Evolutionary conservation across 169 alveolate genomes (phyloP), one percentile per base, ranked within the genome.

Genomic region (Amoebophrya sp.): DNA sequence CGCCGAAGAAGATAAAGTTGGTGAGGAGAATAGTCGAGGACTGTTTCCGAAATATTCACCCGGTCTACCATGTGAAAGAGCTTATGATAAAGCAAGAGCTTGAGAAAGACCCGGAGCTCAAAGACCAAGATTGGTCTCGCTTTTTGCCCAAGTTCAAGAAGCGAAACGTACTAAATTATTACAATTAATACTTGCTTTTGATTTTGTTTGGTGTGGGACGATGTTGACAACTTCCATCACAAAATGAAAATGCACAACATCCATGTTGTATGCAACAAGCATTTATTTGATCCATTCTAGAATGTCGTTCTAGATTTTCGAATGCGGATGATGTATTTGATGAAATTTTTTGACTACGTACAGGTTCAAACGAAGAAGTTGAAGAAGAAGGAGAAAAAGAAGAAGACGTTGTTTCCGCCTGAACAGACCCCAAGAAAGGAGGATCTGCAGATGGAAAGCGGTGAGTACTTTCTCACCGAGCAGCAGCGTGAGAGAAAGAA

Each of bases 11-110:
- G 54, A 38, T 36, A 18, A 23, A 12, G 41, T 83, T 94, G 96
- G 95, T 90, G 78, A 95, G 96, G 34, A 96, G 99, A 93, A 97
- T 99, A 76, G 98, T 99, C 34, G 97, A 98, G 90, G 99, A 99
- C 94, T 98, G 99, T 91, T 98, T 99, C 99, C 95, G 96, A 91
- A 99, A 99, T 94, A 95, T 98, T 47, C 99, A 99, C 95, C 99
- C 99, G 12, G 98, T 98, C 40, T 99, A 98, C 95, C 99, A 98
- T 95, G 98, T 99, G 41, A 98, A 99, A 95, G 99, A 99, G 95
- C 94, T 99, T 90, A 98, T 99, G 99, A 99, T 99, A 65, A 98
- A 98, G 94, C 94, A 99, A 93, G 99, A 99, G 95, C 96, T 99
- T 54, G 98, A 96, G 93, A 98, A 99, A 94, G 99, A 77, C 90